Evolutionary conservation across 805 yeast species (phyloP).

Genomic region (Candida corydali): DNA sequence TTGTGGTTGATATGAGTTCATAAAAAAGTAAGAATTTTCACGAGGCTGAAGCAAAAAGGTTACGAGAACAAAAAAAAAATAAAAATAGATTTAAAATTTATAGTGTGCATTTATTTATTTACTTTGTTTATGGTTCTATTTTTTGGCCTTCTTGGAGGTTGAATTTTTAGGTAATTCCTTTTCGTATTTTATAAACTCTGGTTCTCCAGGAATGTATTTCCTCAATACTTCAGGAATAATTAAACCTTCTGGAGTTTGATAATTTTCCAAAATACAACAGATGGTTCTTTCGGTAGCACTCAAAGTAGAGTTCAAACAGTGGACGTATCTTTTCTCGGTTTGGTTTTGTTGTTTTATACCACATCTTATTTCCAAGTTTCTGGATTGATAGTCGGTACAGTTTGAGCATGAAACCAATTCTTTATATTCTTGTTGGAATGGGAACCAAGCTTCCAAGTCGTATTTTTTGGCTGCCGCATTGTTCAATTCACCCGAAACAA

Average conservation of each 20-base stretch:
- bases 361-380: slow-evolving; percentile 97
- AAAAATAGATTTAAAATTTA: too few relatives aligned
- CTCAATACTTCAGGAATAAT: slow-evolving; percentile 92
- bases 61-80: background rate
- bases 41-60: background rate
- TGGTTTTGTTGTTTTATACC: slow-evolving; percentile 95
- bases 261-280: slow-evolving; percentile 95
- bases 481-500: slow-evolving; percentile 97
- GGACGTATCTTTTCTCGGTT: slow-evolving; percentile 95
- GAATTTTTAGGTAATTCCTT: slow-evolving; percentile 94
- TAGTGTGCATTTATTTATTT: too few relatives aligned
- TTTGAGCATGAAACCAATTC: slow-evolving; percentile 97
- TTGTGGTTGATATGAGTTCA: slow-evolving; percentile 2
- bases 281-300: slow-evolving; percentile 98
- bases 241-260: slow-evolving; percentile 95
- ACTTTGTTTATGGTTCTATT: too few relatives aligned
- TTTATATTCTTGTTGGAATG: slow-evolving; percentile 96
- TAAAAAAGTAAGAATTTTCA: background rate
- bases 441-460: slow-evolving; percentile 99
- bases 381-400: slow-evolving; percentile 98
- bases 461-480: slow-evolving; percentile 99
- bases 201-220: slow-evolving; percentile 96
- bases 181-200: slow-evolving; percentile 88
- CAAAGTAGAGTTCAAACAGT: slow-evolving; percentile 94
- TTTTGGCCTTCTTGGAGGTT: slow-evolving; percentile 56